These are phyloP conservation scores for Capsicum chinense DNA, from an alignment of 257 asterid species.

Conservation along the genomic window DNA sequence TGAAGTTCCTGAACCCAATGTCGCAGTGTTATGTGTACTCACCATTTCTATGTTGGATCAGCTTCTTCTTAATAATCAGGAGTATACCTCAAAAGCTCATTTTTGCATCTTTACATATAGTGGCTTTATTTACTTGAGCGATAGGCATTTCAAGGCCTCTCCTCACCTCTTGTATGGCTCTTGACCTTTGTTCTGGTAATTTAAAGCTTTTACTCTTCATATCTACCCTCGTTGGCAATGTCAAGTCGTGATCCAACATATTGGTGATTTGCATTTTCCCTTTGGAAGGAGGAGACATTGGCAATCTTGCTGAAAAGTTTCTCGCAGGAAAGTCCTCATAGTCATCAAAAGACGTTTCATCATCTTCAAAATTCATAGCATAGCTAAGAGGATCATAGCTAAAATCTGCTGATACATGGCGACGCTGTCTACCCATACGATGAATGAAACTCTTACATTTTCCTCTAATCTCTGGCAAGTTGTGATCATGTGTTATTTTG, in stretches of 20 bases:
- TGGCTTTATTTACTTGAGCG: slow-evolving; percentile 4
- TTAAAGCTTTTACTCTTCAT: slow-evolving; percentile 13
- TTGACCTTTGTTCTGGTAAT: slow-evolving; percentile 18
- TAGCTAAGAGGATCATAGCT: slow-evolving; percentile 51
- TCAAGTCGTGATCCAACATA: slow-evolving; percentile 1
- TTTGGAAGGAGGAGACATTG: slow-evolving; percentile 42
- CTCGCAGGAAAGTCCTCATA: slow-evolving; percentile 25
- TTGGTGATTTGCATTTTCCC: background rate
- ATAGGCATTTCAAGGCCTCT: slow-evolving; percentile 31
- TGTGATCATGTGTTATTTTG: slow-evolving; percentile 11
- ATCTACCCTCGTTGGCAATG: background rate
- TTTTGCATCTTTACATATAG: background rate
- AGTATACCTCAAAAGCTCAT: background rate
- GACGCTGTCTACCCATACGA: slow-evolving; percentile 38
- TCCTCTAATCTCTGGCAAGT: slow-evolving; percentile 30
- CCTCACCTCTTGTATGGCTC: slow-evolving; percentile 29
- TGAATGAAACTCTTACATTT: slow-evolving; percentile 32
- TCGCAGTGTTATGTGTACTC: background rate
- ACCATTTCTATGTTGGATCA: background rate
- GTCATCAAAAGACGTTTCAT: background rate
- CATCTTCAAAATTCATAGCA: slow-evolving; percentile 46
- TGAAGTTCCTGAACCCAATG: too few species aligned
- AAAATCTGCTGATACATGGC: slow-evolving; percentile 43
- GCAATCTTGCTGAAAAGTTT: slow-evolving; percentile 49
- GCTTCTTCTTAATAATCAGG: background rate